phyloP scores from a whole-genome alignment of 2,329 filamentous ascomycete genomes.

The Pseudogymnoascus sp. region DNA sequence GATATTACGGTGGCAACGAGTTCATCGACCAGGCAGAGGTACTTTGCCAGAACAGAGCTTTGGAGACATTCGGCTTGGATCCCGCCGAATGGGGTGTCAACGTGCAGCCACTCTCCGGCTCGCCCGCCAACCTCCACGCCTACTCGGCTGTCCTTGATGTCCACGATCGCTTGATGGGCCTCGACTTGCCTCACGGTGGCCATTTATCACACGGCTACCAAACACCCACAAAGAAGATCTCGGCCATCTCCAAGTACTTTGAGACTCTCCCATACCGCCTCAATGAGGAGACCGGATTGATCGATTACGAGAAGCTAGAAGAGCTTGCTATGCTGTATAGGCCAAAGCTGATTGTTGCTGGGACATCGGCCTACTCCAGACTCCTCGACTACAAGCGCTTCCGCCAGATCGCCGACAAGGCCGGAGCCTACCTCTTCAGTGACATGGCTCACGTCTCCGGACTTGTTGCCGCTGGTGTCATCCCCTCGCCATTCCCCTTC shows the following conservation, averaged over 20 bases:
- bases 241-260: slow-evolving; percentile 98
- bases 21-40: slow-evolving; percentile 88
- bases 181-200: slow-evolving; percentile 12
- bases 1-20: slow-evolving; percentile 96
- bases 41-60: slow-evolving; percentile 80
- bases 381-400: slow-evolving; percentile 92
- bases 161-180: slow-evolving; percentile 91
- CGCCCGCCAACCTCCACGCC: slow-evolving; percentile 68
- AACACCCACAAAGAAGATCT: slow-evolving; percentile 89
- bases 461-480: slow-evolving; percentile 81
- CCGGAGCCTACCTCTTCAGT: slow-evolving; percentile 84
- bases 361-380: slow-evolving; percentile 91
- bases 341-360: slow-evolving; percentile 91
- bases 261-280: slow-evolving; percentile 94
- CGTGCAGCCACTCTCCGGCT: slow-evolving; percentile 59
- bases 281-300: slow-evolving; percentile 81
- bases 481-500: slow-evolving; percentile 80
- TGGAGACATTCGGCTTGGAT: slow-evolving; percentile 79
- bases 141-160: slow-evolving; percentile 89
- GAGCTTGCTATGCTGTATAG: slow-evolving; percentile 82
- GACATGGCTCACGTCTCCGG: slow-evolving; percentile 98
- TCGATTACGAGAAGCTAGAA: slow-evolving; percentile 90
- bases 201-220: slow-evolving; percentile 72
- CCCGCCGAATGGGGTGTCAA: slow-evolving; percentile 92
- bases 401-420: slow-evolving; percentile 82